phyloP scores from a whole-genome alignment of 805 yeast species.

The Cephaloascus fragrans region DNA sequence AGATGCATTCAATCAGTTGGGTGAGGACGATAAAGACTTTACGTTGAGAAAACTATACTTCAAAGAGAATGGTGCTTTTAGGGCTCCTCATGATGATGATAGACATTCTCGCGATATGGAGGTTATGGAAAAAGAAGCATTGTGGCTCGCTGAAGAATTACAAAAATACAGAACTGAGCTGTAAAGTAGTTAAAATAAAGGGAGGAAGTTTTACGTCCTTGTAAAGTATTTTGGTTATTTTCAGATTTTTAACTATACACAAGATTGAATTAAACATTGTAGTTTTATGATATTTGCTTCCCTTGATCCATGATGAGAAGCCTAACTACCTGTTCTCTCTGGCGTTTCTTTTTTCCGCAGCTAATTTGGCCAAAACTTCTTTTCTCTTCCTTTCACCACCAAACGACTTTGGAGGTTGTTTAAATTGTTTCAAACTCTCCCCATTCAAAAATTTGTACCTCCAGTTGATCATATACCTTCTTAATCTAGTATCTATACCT shows the following conservation, averaged over 20 bases:
- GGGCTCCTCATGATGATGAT: slow-evolving; percentile 33
- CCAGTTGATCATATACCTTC: slow-evolving; percentile 71
- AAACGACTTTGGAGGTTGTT: slow-evolving; percentile 58
- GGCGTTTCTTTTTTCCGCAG: slow-evolving; percentile 53
- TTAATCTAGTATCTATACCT: slow-evolving; percentile 65
- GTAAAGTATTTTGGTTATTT: no score
- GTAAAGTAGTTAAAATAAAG: slow-evolving; percentile 1
- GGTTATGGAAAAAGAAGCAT: slow-evolving; percentile 68
- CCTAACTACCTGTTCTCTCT: slow-evolving; percentile 27
- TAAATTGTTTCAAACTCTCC: slow-evolving; percentile 43
- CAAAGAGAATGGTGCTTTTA: slow-evolving; percentile 17
- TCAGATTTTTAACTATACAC: not conserved
- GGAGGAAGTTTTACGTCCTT: no score
- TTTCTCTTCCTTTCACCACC: slow-evolving; percentile 84
- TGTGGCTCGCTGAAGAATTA: slow-evolving; percentile 34
- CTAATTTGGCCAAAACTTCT: slow-evolving; percentile 37
- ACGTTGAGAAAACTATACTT: slow-evolving; percentile 14
- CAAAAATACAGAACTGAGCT: slow-evolving; percentile 12
- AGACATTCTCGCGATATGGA: slow-evolving; percentile 49
- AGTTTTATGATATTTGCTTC: slow-evolving; percentile 13
- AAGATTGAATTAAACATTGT: not conserved
- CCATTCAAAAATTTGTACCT: slow-evolving; percentile 55
- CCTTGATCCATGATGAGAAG: no score
- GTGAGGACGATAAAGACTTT: slow-evolving; percentile 10
- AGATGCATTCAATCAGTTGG: not conserved